Conservation (phyloP, 2,329 filamentous ascomycete genomes). For the Blastomyces silverae region DNA sequence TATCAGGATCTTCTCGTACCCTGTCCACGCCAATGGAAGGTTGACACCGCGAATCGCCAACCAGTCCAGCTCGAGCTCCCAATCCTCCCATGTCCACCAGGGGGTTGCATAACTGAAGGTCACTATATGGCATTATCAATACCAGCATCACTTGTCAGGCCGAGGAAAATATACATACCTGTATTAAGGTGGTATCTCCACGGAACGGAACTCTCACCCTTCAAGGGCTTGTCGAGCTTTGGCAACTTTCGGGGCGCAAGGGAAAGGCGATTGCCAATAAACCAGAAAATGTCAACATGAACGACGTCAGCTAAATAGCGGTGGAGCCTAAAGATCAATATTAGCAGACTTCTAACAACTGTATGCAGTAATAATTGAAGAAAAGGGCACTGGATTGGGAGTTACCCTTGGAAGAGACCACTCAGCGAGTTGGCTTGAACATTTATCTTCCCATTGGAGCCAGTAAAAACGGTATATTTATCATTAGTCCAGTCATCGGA, state of each 20-base stretch:
- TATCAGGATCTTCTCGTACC: slow-evolving; percentile 46
- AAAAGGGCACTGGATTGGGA: slow-evolving; percentile 16
- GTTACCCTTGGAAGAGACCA: slow-evolving; percentile 33
- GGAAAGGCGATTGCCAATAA: neutral
- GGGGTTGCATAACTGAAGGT: slow-evolving; percentile 49
- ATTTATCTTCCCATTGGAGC: slow-evolving; percentile 27
- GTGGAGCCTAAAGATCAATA: neutral
- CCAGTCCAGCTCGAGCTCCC: slow-evolving; percentile 50
- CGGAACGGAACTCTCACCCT: neutral
- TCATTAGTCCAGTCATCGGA: slow-evolving; percentile 19
- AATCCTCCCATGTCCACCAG: slow-evolving; percentile 51
- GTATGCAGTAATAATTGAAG: neutral
- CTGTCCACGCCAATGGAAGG: slow-evolving; percentile 48
- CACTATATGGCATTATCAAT: slow-evolving; percentile 45
- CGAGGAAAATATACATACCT: neutral
- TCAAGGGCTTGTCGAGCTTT: neutral
- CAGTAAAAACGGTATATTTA: slow-evolving; percentile 23
- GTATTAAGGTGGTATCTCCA: neutral
- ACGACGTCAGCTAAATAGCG: neutral
- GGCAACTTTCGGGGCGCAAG: neutral
- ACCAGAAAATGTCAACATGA: slow-evolving; percentile 1
- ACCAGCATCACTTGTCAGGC: neutral
- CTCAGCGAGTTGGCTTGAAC: slow-evolving; percentile 33
- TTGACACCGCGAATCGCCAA: slow-evolving; percentile 49
- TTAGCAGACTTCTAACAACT: neutral